These are phyloP conservation scores for Aspergillus sp. DNA, from an alignment of 2,329 filamentous ascomycete species.

Conservation along the genomic window DNA sequence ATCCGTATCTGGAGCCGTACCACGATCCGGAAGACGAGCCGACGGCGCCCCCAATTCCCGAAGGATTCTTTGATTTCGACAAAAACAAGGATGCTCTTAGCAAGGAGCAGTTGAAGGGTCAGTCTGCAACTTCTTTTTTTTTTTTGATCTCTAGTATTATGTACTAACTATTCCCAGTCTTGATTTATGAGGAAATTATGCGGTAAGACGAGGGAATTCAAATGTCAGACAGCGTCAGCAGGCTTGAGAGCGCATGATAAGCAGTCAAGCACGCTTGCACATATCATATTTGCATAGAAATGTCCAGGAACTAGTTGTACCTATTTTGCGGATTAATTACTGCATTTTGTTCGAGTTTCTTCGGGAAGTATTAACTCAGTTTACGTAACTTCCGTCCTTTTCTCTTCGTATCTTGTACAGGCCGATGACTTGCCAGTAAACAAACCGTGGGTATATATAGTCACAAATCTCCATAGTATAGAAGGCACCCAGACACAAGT, in stretches of 20 bases:
- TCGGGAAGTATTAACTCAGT: neutral
- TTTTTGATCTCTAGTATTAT: neutral
- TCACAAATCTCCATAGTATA: no score
- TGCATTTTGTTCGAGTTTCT: neutral
- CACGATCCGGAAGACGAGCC: slow-evolving; percentile 99
- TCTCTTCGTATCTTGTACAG: neutral
- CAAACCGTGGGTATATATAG: neutral
- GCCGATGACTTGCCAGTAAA: neutral
- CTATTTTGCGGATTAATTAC: slow-evolving; percentile 10
- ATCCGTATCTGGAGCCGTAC: slow-evolving; percentile 97
- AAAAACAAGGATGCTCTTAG: slow-evolving; percentile 99
- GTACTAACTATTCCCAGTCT: slow-evolving; percentile 45
- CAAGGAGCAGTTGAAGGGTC: slow-evolving; percentile 96
- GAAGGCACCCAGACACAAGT: no score
- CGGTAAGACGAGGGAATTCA: slow-evolving; percentile 44
- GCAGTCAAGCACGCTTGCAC: slow-evolving; percentile 14
- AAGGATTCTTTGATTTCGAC: slow-evolving; percentile 99
- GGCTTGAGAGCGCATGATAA: slow-evolving; percentile 4
- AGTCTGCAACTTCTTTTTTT: slow-evolving; percentile 12
- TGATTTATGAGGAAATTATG: slow-evolving; percentile 98
- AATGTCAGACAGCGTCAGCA: neutral
- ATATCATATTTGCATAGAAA: slow-evolving; percentile 22
- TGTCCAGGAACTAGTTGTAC: slow-evolving; percentile 8
- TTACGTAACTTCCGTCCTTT: neutral
- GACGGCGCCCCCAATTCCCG: slow-evolving; percentile 91